Evolutionary conservation across 805 yeast species (phyloP).

Genomic region (Saccharomycopsis oosterbeekiorum): DNA sequence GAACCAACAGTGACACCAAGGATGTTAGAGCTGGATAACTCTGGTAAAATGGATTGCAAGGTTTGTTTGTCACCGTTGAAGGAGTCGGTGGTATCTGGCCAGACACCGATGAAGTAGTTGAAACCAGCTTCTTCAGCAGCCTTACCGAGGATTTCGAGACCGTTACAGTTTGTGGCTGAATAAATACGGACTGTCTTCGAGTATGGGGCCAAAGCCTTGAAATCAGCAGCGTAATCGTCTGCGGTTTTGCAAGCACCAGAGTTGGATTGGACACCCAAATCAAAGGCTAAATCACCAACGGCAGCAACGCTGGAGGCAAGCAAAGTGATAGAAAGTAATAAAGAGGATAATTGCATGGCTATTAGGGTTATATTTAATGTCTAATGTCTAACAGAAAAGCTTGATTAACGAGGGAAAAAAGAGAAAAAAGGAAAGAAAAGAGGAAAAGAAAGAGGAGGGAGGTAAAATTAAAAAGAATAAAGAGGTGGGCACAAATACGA

Average conservation of each 20-base stretch:
- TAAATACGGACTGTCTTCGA: conserved; percentile 69
- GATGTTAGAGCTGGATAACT: conserved; percentile 55
- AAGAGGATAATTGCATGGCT: not conserved
- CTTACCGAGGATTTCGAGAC: conserved; percentile 75
- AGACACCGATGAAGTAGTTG: conserved; percentile 72
- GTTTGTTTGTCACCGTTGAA: conserved; percentile 68
- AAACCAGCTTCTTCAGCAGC: conserved; percentile 75
- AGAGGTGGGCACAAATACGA: not conserved
- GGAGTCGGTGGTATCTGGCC: conserved; percentile 87
- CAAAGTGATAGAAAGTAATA: not conserved
- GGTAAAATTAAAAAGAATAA: not conserved
- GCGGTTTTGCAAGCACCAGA: conserved; percentile 68
- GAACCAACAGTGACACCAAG: conserved; percentile 85
- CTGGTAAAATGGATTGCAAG: conserved; percentile 60
- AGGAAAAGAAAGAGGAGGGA: not conserved
- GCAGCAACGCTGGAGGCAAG: conserved; percentile 8
- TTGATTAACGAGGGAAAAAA: too few relatives aligned
- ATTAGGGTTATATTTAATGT: too few relatives aligned
- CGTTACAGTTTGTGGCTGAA: conserved; percentile 91
- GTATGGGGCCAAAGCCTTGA: conserved; percentile 47
- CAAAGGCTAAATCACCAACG: conserved; percentile 49
- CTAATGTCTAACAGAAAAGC: too few relatives aligned
- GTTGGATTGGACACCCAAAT: conserved; percentile 75
- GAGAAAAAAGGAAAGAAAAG: not conserved
- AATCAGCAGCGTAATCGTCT: conserved; percentile 60